Percentiles rank a stretch among this genome's conserved stretches.
Conservation (phyloP, 768 basidiomycete genomes). For the Boletus speciosus region DNA sequence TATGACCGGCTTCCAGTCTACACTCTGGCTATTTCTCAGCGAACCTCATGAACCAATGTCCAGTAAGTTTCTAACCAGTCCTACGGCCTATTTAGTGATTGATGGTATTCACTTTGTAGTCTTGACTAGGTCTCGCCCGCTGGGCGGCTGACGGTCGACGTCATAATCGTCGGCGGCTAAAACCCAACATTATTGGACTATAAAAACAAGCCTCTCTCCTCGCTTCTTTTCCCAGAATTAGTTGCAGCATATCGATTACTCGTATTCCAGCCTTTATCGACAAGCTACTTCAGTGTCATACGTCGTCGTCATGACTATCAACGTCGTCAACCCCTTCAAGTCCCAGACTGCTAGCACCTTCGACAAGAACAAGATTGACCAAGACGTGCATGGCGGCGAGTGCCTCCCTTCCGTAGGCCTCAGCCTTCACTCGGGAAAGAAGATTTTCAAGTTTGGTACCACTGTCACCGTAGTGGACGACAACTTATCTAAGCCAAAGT, state of each 20-base stretch:
- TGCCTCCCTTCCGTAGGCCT: not conserved
- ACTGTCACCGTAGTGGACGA: not conserved
- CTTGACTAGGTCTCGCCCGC: not conserved
- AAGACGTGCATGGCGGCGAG: not conserved
- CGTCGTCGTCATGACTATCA: slow-evolving; percentile 12
- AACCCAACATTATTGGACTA: slow-evolving; percentile 1
- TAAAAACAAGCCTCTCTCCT: slow-evolving; percentile 1
- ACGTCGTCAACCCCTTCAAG: slow-evolving; percentile 13
- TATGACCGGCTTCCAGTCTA: too few relatives aligned
- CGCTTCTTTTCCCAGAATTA: not conserved
- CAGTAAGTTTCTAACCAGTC: slow-evolving; percentile 6
- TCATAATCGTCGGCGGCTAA: slow-evolving; percentile 5
- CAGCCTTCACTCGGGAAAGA: not conserved
- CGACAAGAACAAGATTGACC: slow-evolving; percentile 1
- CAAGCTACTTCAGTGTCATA: not conserved
- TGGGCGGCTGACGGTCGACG: slow-evolving; percentile 15
- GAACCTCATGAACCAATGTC: not conserved
- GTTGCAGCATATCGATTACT: slow-evolving; percentile 1
- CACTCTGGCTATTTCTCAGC: not conserved
- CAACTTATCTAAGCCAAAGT: not conserved
- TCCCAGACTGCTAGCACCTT: slow-evolving; percentile 1
- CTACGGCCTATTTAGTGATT: not conserved
- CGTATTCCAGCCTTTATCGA: not conserved
- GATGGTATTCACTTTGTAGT: not conserved
- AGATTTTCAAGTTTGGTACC: slow-evolving; percentile 7